Conservation (phyloP, 352 stramenopile species). For the Globisporangium nagaii region DNA sequence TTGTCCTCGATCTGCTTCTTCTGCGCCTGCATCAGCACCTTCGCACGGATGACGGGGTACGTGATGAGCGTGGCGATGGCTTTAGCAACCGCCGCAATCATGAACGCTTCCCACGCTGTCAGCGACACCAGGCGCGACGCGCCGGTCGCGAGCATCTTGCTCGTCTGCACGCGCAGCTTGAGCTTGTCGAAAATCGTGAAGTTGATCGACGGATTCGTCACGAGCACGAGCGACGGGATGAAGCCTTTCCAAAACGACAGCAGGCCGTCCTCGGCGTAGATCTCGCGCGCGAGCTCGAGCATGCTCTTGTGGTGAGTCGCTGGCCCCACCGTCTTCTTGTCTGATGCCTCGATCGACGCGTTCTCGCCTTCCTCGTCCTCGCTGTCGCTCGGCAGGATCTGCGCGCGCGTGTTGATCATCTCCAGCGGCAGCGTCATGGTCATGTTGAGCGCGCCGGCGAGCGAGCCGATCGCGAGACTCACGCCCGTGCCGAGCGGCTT, state of each 20-base stretch:
- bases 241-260: constrained; percentile 87
- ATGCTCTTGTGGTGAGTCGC: constrained; percentile 28
- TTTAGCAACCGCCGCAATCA: constrained; percentile 79
- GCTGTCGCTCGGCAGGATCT: constrained; percentile 54
- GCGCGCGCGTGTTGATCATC: constrained; percentile 84
- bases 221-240: constrained; percentile 81
- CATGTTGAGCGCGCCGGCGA: constrained; percentile 84
- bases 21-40: constrained; percentile 83
- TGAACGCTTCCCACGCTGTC: constrained; percentile 70
- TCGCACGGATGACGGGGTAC: constrained; percentile 87
- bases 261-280: constrained; percentile 67
- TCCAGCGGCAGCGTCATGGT: constrained; percentile 83
- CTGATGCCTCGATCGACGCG: constrained; percentile 6
- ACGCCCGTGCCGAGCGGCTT: constrained; percentile 50
- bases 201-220: constrained; percentile 88
- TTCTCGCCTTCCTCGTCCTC: constrained; percentile 27
- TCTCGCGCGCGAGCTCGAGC: constrained; percentile 40
- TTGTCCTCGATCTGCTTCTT: constrained; percentile 42
- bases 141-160: constrained; percentile 37
- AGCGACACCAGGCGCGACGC: constrained; percentile 38
- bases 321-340: background rate
- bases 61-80: constrained; percentile 78
- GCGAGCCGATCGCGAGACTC: constrained; percentile 72
- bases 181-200: constrained; percentile 86
- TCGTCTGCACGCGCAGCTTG: constrained; percentile 59